Evolutionary conservation across 1,139 yeast genomes (phyloP).

Genomic region (Lodderomyces parapsilosis): DNA sequence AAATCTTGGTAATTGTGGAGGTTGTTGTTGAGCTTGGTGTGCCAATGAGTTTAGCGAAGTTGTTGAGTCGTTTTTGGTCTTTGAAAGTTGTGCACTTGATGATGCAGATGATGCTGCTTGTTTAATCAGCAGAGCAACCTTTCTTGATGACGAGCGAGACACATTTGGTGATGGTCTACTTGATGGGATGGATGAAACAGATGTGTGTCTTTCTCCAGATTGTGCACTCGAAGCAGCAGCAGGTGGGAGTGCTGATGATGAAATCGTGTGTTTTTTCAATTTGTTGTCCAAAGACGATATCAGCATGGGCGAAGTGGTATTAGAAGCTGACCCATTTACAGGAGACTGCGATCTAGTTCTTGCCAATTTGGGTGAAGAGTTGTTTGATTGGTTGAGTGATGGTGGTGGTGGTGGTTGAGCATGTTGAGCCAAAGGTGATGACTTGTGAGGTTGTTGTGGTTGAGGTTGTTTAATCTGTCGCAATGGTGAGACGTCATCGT

Average conservation of each 20-base stretch:
- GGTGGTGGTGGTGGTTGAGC: constrained; percentile 1
- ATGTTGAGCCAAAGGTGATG: constrained; percentile 1
- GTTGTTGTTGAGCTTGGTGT: constrained; percentile 6
- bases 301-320: constrained; percentile 18
- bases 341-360: constrained; percentile 16
- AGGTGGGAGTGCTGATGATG: constrained; percentile 5
- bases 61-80: constrained; percentile 50
- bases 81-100: constrained; percentile 44
- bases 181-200: constrained; percentile 4
- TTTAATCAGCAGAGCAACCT: constrained; percentile 4
- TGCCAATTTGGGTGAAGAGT: constrained; percentile 17
- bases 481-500: constrained; percentile 22
- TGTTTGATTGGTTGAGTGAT: constrained; percentile 4
- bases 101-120: constrained; percentile 8
- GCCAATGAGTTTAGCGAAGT: constrained; percentile 6
- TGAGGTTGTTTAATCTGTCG: constrained; percentile 15
- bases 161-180: constrained; percentile 12
- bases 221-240: constrained; percentile 3
- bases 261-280: constrained; percentile 8
- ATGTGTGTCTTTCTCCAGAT: neutral
- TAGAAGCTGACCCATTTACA: constrained; percentile 11
- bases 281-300: constrained; percentile 15
- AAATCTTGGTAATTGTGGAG: constrained; percentile 42
- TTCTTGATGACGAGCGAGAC: constrained; percentile 12
- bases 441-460: constrained; percentile 10